These are phyloP conservation scores for Ramularia endophylla DNA, from an alignment of 2,329 filamentous ascomycete genomes.

Conservation along the genomic window DNA sequence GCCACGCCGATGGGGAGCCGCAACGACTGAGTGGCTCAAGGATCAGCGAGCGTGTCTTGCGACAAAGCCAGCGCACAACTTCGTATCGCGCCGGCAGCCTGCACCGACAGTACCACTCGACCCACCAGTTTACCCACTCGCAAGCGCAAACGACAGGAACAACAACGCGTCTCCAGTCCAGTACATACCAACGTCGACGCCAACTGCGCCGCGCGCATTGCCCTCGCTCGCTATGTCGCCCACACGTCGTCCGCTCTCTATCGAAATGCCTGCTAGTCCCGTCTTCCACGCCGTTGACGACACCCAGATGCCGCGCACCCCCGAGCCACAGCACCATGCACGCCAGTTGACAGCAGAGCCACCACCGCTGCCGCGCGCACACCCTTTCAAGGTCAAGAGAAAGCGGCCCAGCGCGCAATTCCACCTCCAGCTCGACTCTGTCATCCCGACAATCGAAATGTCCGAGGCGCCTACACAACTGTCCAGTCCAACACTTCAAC, in stretches of 20 bases:
- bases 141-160: no score
- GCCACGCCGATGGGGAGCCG: no score
- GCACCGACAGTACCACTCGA: no score
- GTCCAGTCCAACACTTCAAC: conserved; percentile 25
- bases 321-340: conserved; percentile 27
- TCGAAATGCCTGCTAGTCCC: conserved; percentile 46
- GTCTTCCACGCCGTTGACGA: conserved; percentile 43
- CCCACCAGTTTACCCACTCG: no score
- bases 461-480: conserved; percentile 31
- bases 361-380: conserved; percentile 41
- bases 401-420: conserved; percentile 33
- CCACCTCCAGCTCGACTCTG: conserved; percentile 24
- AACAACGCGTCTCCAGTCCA: no score
- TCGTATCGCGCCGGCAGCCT: no score
- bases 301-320: conserved; percentile 40
- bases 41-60: no score
- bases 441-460: conserved; percentile 47
- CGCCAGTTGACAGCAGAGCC: conserved; percentile 27
- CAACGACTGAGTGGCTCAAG: no score
- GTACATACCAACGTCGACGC: no score
- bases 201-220: not conserved
- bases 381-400: conserved; percentile 44
- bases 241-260: conserved; percentile 41
- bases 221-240: conserved; percentile 27
- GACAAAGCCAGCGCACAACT: no score